A percentile compares a stretch with the other conserved stretches of the same genome.
These are phyloP conservation scores for Ephemerocybe angulata DNA, from an alignment of 768 basidiomycete genomes.

Conservation along the genomic window DNA sequence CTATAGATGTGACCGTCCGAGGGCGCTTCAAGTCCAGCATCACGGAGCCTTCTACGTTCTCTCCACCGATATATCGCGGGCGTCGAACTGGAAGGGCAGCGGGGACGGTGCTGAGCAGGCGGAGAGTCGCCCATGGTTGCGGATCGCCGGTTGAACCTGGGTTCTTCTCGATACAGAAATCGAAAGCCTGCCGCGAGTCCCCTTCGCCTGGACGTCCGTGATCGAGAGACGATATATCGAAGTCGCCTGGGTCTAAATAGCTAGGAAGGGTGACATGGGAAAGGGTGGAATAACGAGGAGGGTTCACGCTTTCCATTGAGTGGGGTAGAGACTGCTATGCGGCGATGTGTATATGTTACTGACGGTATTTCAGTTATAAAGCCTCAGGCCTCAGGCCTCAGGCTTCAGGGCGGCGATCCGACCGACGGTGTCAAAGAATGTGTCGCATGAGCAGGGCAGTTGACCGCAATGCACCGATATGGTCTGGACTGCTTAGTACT, in stretches of 20 bases:
- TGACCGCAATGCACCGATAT: too few species aligned
- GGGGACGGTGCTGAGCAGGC: not conserved
- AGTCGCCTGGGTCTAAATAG: not conserved
- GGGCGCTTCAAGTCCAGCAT: not conserved
- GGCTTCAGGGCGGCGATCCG: too few species aligned
- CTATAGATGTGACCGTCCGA: not conserved
- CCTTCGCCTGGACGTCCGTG: too few species aligned
- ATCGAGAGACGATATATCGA: not conserved
- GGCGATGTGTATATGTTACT: too few species aligned
- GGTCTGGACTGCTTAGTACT: too few species aligned
- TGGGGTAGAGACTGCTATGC: too few species aligned
- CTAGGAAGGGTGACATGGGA: not conserved
- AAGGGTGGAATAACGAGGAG: slow-evolving; percentile 1
- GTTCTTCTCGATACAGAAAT: not conserved
- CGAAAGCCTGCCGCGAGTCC: not conserved
- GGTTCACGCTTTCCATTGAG: too few species aligned
- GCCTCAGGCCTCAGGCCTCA: too few species aligned
- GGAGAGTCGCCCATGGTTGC: not conserved
- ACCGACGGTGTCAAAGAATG: too few species aligned
- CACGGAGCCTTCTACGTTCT: not conserved
- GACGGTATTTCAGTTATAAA: too few species aligned
- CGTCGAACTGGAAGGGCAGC: not conserved
- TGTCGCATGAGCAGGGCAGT: too few species aligned
- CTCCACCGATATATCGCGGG: not conserved
- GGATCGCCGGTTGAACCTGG: not conserved